A percentile compares a stretch with the other conserved stretches of the same genome.
Conservation (phyloP, 2,329 filamentous ascomycete species). For the Alternaria rosae region DNA sequence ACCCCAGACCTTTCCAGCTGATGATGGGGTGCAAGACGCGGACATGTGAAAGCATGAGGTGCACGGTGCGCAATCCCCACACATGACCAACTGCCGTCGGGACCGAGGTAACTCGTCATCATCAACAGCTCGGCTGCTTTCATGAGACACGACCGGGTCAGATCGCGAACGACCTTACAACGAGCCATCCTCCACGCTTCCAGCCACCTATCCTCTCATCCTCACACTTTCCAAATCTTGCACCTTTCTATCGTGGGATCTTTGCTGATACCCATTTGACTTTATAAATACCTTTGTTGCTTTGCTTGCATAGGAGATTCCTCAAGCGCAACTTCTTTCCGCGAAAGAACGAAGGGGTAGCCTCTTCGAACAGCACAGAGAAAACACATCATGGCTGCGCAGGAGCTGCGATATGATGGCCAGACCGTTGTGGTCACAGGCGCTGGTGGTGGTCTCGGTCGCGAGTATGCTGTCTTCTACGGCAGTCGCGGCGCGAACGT, state of each 20-base stretch:
- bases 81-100: constrained; percentile 21
- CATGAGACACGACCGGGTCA: constrained; percentile 17
- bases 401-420: constrained; percentile 78
- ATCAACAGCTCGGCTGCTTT: constrained; percentile 19
- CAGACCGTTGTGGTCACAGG: constrained; percentile 90
- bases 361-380: not conserved
- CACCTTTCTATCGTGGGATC: constrained; percentile 15
- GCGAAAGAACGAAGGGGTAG: constrained; percentile 11
- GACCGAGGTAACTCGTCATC: constrained; percentile 21
- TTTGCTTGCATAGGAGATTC: constrained; percentile 10
- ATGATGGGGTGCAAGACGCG: not conserved
- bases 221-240: not conserved
- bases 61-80: constrained; percentile 16
- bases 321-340: constrained; percentile 7
- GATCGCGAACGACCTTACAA: constrained; percentile 11
- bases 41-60: constrained; percentile 14
- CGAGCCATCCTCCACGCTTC: constrained; percentile 2
- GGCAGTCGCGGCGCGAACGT: constrained; percentile 90
- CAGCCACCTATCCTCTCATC: constrained; percentile 9
- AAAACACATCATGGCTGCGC: constrained; percentile 43
- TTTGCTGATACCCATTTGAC: constrained; percentile 27
- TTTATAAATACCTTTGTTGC: not conserved
- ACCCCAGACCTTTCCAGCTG: not conserved
- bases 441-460: constrained; percentile 81
- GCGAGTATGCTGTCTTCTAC: constrained; percentile 87